Percentiles rank a stretch among this genome's conserved stretches.
Conservation (phyloP, 176 grass and related monocot species). For the Stipa capillata region DNA sequence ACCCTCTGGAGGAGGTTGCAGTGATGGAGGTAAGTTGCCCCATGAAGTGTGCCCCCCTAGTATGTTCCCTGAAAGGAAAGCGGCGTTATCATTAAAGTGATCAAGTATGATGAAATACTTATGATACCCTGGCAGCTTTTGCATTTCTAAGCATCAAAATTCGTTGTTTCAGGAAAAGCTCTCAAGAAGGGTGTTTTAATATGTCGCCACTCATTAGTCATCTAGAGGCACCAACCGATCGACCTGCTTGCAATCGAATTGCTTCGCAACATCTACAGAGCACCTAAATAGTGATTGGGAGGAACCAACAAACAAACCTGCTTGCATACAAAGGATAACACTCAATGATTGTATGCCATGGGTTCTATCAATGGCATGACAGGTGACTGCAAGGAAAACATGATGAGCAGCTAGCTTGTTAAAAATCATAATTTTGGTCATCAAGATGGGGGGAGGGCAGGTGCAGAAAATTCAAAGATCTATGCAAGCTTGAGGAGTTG, state of each 20-base stretch:
- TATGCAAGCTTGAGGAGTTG: neutral
- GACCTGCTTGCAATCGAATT: neutral
- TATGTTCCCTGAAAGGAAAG: constrained; percentile 22
- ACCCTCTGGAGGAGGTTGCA: constrained; percentile 70
- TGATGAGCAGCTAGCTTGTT: neutral
- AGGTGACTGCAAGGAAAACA: neutral
- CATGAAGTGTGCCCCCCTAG: constrained; percentile 32
- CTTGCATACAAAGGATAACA: neutral
- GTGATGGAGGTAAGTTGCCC: constrained; percentile 79
- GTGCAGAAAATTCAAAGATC: neutral
- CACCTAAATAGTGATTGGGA: neutral
- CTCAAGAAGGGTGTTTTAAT: neutral
- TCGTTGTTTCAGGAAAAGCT: neutral
- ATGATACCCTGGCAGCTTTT: neutral
- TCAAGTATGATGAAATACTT: neutral
- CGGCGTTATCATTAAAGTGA: neutral
- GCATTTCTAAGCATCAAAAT: neutral
- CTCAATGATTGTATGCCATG: neutral
- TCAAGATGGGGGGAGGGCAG: neutral
- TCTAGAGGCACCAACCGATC: neutral
- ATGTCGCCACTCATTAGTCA: neutral
- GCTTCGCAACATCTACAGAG: neutral
- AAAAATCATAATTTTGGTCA: neutral
- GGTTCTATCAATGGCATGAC: neutral
- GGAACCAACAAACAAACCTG: neutral